These are phyloP conservation scores for Trichosporon sp. DNA, from an alignment of 1,284 basidiomycete species.

Conservation along the genomic window DNA sequence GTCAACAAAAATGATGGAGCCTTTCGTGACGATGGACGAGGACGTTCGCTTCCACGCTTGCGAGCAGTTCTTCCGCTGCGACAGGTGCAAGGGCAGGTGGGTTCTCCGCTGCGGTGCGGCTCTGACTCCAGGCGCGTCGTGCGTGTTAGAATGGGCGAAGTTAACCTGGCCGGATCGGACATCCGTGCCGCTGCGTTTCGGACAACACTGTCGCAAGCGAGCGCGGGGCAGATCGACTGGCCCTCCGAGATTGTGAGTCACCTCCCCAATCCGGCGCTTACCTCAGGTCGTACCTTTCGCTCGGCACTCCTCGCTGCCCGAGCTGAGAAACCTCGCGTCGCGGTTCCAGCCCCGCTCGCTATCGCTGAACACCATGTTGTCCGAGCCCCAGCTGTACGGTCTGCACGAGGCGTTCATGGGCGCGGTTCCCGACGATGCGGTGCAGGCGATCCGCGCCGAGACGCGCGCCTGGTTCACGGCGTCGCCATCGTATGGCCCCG, in stretches of 20 bases:
- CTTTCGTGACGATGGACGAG: slow-evolving; percentile 62
- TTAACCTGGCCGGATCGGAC: slow-evolving; percentile 53
- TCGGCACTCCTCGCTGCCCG: slow-evolving; percentile 78
- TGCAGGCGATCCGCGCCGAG: slow-evolving; percentile 5
- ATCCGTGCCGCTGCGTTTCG: slow-evolving; percentile 31
- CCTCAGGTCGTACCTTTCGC: slow-evolving; percentile 71
- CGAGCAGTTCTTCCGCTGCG: slow-evolving; percentile 72
- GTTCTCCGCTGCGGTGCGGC: background rate
- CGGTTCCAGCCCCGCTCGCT: slow-evolving; percentile 70
- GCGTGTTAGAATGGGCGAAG: slow-evolving; percentile 49
- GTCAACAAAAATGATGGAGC: slow-evolving; percentile 59
- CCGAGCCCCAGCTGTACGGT: slow-evolving; percentile 35
- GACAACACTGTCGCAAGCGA: slow-evolving; percentile 25
- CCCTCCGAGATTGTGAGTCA: slow-evolving; percentile 40
- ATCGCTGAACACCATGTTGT: slow-evolving; percentile 71
- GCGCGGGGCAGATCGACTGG: slow-evolving; percentile 32
- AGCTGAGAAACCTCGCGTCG: slow-evolving; percentile 70
- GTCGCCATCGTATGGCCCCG: background rate
- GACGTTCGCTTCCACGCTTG: slow-evolving; percentile 79
- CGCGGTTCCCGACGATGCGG: slow-evolving; percentile 51
- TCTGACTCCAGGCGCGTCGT: slow-evolving; percentile 23
- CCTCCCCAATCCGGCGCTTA: background rate
- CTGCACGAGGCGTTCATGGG: slow-evolving; percentile 55
- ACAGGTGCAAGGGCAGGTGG: slow-evolving; percentile 29
- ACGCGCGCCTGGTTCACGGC: background rate